Evolutionary conservation across 129 eudicot genomes (phyloP).

Genomic region (Lactuca saligna): DNA sequence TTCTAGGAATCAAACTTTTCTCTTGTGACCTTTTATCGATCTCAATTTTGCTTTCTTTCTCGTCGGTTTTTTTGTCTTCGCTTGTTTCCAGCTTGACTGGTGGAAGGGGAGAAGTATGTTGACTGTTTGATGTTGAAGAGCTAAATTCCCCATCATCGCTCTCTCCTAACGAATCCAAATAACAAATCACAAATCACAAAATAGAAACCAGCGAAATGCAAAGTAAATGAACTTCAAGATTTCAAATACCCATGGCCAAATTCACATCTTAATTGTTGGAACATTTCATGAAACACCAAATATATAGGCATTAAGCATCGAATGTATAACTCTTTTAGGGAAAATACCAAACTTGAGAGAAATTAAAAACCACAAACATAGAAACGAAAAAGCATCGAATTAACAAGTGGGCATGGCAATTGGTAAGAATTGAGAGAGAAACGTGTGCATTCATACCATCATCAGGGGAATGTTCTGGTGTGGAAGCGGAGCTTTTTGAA

Average conservation of each 20-base stretch:
- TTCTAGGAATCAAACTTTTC: conserved; percentile 36
- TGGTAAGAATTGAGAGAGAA: conserved; percentile 6
- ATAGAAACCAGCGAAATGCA: no score
- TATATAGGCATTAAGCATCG: neutral
- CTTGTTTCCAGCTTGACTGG: conserved; percentile 23
- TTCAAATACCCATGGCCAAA: neutral
- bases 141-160: conserved; percentile 36
- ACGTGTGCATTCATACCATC: conserved; percentile 24
- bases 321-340: neutral
- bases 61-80: conserved; percentile 13
- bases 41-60: conserved; percentile 22
- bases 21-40: conserved; percentile 28
- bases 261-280: no score
- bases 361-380: neutral
- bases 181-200: conserved; percentile 1
- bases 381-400: neutral
- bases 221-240: neutral
- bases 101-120: conserved; percentile 24
- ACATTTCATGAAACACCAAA: neutral
- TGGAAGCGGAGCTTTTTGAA: conserved; percentile 24
- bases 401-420: no score
- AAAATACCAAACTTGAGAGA: neutral
- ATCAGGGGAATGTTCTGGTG: conserved; percentile 23
- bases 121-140: conserved; percentile 37
- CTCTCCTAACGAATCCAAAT: conserved; percentile 50